Evolutionary conservation across 257 asterid species (phyloP).

Genomic region (Schizonepeta tenuifolia): DNA sequence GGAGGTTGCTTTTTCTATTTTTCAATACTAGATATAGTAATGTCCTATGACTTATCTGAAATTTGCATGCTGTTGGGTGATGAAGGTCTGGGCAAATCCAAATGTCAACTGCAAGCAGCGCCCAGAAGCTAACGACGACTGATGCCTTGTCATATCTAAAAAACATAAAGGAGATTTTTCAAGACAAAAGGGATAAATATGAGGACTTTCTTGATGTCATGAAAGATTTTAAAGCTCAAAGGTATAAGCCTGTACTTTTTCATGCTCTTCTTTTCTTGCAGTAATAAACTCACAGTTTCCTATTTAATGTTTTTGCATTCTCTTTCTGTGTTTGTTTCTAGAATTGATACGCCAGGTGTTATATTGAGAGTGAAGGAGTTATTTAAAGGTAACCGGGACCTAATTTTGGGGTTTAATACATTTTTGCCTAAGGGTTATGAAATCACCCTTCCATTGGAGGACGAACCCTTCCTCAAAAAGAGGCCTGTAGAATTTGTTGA

Average conservation of each 20-base stretch:
- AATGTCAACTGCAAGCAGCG: slow-evolving; percentile 71
- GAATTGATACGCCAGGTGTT: slow-evolving; percentile 71
- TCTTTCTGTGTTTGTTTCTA: slow-evolving; percentile 43
- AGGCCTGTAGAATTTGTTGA: slow-evolving; percentile 76
- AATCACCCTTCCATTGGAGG: slow-evolving; percentile 70
- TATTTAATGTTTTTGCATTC: slow-evolving; percentile 9
- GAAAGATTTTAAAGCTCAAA: slow-evolving; percentile 93
- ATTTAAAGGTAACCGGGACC: slow-evolving; percentile 78
- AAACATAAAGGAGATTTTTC: slow-evolving; percentile 73
- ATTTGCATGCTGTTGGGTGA: slow-evolving; percentile 32
- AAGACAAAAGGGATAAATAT: slow-evolving; percentile 73
- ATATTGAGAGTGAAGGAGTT: slow-evolving; percentile 77
- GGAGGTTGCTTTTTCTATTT: neutral
- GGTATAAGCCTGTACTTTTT: slow-evolving; percentile 44
- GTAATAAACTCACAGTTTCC: slow-evolving; percentile 12
- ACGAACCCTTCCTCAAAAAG: slow-evolving; percentile 62
- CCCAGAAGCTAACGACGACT: slow-evolving; percentile 65
- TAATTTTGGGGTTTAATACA: slow-evolving; percentile 92
- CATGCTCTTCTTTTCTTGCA: slow-evolving; percentile 19
- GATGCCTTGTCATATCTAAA: slow-evolving; percentile 88
- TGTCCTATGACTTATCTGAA: slow-evolving; percentile 28
- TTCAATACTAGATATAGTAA: slow-evolving; percentile 13
- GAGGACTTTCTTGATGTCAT: slow-evolving; percentile 89
- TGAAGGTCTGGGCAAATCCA: slow-evolving; percentile 70
- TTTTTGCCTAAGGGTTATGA: slow-evolving; percentile 87